Evolutionary conservation across 1,139 yeast species (phyloP), one percentile per base, ranked within the genome.

Genomic region (Maudiozyma humilis): DNA sequence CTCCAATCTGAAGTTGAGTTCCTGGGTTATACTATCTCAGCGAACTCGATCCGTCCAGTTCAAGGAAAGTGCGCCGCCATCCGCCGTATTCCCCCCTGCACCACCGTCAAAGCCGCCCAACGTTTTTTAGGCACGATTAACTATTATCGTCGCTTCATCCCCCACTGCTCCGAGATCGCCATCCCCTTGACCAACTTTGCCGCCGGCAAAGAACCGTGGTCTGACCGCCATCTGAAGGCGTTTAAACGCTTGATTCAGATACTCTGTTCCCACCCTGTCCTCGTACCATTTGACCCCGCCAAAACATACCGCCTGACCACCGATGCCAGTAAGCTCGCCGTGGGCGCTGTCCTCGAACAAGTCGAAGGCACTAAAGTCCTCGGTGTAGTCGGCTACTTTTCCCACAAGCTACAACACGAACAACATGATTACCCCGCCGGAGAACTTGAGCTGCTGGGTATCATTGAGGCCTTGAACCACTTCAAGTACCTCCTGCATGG

Each of bases 341-440:
- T 50, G 12, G 54, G 55, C 20, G 54, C 51, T 12, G 52, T 51
- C 17, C 38, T 50, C 2, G 52, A 52, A 48, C 48, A 48, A 32
- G 19, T 46, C 1, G 41, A 37, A 2, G 43, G 37, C 12, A 12
- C n/a, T 3, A 36, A 42, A 6, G 14, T 44, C 13, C n/a, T 49
- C 13, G 50, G 49, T 16, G 51, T 44, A 3, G 46, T 50, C 16
- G 45, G 48, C 8, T 50, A 50, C 30, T 50, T 46, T 31, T 50
- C 47, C 8, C 51, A 7, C 51, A 50, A n/a, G n/a, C n/a, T n/a
- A n/a, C n/a, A n/a, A n/a, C n/a, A n/a, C n/a, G n/a, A n/a, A n/a
- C n/a, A n/a, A 30, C 36, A 31, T 18, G 40, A 38, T 10, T 50
- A 49, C 27, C 46, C 47, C 7, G 44, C 42, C 10, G 51, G 48